Conservation (phyloP, 78 protist genomes). For the Cavenderia fasciculata region DNA sequence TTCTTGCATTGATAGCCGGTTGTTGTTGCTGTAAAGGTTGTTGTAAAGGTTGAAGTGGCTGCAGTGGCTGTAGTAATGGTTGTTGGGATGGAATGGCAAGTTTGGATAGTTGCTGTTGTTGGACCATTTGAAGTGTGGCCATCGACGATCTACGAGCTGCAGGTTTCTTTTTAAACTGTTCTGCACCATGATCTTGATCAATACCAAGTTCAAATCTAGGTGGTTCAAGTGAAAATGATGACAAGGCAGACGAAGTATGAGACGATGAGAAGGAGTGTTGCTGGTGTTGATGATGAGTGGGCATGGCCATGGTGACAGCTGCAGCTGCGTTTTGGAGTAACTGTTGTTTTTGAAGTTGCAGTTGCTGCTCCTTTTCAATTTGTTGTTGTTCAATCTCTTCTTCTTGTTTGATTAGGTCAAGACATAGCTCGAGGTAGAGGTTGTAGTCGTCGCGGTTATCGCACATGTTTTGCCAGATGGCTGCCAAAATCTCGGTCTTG, state of each 20-base stretch:
- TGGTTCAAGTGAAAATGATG: no score
- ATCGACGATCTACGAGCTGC: constrained; percentile 45
- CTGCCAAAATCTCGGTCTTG: constrained; percentile 64
- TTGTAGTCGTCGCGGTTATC: constrained; percentile 56
- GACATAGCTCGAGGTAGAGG: constrained; percentile 42
- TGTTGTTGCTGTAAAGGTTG: no score
- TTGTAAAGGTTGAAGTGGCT: no score
- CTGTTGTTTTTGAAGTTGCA: neutral
- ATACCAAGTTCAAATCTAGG: neutral
- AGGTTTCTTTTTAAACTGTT: no score
- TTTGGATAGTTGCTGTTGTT: no score
- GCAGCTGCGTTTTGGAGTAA: neutral
- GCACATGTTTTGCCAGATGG: constrained; percentile 78
- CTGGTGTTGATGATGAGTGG: neutral
- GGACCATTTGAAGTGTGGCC: constrained; percentile 42
- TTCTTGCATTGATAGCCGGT: no score
- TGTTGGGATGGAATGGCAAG: neutral
- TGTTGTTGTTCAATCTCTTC: neutral
- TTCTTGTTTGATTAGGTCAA: constrained; percentile 26
- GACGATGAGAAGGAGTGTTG: no score
- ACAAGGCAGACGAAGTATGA: no score
- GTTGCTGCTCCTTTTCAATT: neutral
- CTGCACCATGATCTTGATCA: no score
- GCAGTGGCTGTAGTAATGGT: no score
- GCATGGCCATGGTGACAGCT: neutral